Conservation (phyloP, 345 rosid species). For the Rubroshorea leprosula region DNA sequence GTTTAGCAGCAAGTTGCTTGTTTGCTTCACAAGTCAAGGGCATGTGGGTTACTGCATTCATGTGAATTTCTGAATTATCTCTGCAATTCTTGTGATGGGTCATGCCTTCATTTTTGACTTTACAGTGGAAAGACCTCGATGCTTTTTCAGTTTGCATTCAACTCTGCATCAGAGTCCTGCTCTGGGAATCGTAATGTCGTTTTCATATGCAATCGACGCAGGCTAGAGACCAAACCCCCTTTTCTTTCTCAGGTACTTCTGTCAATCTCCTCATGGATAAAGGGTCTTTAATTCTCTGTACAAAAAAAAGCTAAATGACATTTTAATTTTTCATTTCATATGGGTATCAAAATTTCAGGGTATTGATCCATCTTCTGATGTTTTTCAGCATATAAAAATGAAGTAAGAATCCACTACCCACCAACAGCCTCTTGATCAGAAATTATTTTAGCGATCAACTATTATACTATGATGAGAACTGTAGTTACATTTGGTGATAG, state of each 20-base stretch:
- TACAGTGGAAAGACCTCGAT: slow-evolving; percentile 85
- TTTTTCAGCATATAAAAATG: slow-evolving; percentile 60
- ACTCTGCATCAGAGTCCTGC: slow-evolving; percentile 26
- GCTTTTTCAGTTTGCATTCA: slow-evolving; percentile 72
- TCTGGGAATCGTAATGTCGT: slow-evolving; percentile 36
- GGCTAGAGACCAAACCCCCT: slow-evolving; percentile 61
- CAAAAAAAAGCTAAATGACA: neutral
- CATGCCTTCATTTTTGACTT: neutral
- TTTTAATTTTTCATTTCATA: neutral
- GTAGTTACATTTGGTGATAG: neutral
- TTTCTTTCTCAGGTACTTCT: slow-evolving; percentile 53
- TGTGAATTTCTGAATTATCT: neutral
- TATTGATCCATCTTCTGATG: slow-evolving; percentile 52
- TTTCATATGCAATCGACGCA: slow-evolving; percentile 64
- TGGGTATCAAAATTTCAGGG: slow-evolving; percentile 33
- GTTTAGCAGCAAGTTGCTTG: neutral
- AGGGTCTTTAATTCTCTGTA: neutral
- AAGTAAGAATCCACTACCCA: slow-evolving; percentile 59
- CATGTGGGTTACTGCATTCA: neutral
- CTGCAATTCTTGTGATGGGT: neutral
- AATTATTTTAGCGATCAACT: too few species aligned
- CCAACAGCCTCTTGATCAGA: neutral
- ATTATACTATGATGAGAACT: neutral
- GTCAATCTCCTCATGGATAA: neutral
- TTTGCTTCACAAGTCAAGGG: neutral